Conservation (phyloP, 345 rosid species). For the Citrus trifoliata region DNA sequence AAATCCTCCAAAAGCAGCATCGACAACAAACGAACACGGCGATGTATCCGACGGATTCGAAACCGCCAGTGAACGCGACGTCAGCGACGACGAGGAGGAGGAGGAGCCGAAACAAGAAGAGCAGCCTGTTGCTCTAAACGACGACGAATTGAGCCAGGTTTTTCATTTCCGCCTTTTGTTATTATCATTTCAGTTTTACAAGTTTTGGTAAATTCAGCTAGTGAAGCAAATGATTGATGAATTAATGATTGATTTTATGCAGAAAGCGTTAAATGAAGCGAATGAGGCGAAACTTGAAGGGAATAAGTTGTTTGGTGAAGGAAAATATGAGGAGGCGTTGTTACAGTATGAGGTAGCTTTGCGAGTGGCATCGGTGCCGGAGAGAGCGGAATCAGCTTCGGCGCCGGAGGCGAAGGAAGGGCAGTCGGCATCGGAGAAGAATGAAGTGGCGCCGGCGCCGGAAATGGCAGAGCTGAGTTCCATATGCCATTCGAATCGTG, state of each 20-base stretch:
- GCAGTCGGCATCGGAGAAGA: constrained; percentile 31
- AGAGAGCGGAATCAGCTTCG: constrained; percentile 6
- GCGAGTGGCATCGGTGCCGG: constrained; percentile 42
- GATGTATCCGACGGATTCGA: constrained; percentile 82
- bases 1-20: constrained; percentile 14
- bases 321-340: constrained; percentile 77
- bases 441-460: constrained; percentile 13
- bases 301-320: constrained; percentile 60
- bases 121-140: constrained; percentile 13
- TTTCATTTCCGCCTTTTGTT: neutral
- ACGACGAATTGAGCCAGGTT: constrained; percentile 42
- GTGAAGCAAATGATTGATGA: neutral
- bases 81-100: constrained; percentile 34
- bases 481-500: constrained; percentile 78
- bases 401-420: constrained; percentile 1
- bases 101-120: neutral
- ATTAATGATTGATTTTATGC: constrained; percentile 6
- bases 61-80: constrained; percentile 83
- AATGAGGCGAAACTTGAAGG: constrained; percentile 79
- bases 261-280: constrained; percentile 56
- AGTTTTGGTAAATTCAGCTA: neutral
- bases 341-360: constrained; percentile 60
- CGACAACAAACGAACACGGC: constrained; percentile 23
- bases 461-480: constrained; percentile 43
- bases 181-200: neutral